phyloP scores from a whole-genome alignment of 176 grass and related monocot species.

The Thinopyrum elongatum region DNA sequence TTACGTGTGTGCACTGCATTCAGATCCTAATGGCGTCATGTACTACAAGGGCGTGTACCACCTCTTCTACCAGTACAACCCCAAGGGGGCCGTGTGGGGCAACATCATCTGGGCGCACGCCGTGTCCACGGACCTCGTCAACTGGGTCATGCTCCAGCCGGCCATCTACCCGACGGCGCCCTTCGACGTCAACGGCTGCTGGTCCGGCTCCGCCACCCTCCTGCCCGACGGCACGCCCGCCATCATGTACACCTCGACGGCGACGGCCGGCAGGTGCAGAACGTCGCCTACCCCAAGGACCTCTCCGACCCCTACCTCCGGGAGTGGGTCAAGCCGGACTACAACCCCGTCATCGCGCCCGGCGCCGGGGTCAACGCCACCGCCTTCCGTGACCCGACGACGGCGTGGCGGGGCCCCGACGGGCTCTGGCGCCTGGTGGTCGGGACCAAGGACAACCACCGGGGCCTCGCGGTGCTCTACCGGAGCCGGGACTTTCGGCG shows the following conservation, averaged over 20 bases:
- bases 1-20: not conserved
- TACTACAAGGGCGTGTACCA: constrained; percentile 69
- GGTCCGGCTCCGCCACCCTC: constrained; percentile 69
- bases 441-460: constrained; percentile 47
- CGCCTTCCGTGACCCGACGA: constrained; percentile 69
- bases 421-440: constrained; percentile 45
- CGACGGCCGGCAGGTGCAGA: constrained; percentile 50
- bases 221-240: constrained; percentile 44
- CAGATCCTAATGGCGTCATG: constrained; percentile 62
- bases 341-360: constrained; percentile 65
- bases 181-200: constrained; percentile 68
- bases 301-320: constrained; percentile 59
- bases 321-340: constrained; percentile 73
- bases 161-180: constrained; percentile 58
- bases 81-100: constrained; percentile 54
- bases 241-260: constrained; percentile 61
- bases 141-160: constrained; percentile 57
- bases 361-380: constrained; percentile 33
- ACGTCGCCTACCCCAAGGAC: constrained; percentile 67
- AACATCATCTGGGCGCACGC: constrained; percentile 74
- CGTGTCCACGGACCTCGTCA: constrained; percentile 59
- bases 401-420: constrained; percentile 63
- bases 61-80: constrained; percentile 80
- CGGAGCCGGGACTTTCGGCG: constrained; percentile 52
- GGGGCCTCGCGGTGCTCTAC: constrained; percentile 43